These are phyloP conservation scores for Rauvolfia tetraphylla DNA, from an alignment of 257 asterid genomes.

Conservation along the genomic window DNA sequence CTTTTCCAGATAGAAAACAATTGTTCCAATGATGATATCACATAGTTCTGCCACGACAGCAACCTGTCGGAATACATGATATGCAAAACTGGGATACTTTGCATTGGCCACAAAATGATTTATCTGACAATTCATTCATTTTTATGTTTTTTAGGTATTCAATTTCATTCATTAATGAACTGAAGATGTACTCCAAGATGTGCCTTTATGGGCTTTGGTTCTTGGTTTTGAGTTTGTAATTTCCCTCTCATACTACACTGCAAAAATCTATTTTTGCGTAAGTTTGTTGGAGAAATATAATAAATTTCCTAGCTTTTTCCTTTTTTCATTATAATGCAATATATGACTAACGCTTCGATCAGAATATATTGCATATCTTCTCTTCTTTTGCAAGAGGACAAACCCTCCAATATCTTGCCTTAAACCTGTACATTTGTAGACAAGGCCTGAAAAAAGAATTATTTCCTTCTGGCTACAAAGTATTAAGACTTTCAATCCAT, in stretches of 20 bases:
- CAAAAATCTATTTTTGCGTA: background rate
- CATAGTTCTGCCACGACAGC: background rate
- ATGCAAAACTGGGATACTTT: background rate
- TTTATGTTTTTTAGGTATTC: background rate
- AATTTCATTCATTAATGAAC: background rate
- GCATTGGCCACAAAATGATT: background rate
- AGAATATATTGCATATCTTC: background rate
- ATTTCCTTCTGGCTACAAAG: background rate
- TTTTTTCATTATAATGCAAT: background rate
- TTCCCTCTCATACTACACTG: background rate
- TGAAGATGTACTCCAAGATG: background rate
- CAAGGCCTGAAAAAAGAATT: background rate
- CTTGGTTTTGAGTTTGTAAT: background rate
- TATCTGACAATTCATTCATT: background rate
- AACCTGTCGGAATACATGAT: background rate
- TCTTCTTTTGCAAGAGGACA: background rate
- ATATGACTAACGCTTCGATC: background rate
- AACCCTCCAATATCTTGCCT: background rate
- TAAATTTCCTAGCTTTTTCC: background rate
- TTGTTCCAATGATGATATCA: background rate
- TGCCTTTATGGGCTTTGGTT: background rate
- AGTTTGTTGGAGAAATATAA: background rate
- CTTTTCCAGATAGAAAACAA: background rate
- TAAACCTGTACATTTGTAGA: background rate
- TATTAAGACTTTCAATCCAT: background rate